Evolutionary conservation across 345 rosid species (phyloP).

Genomic region (Brassica nigra): DNA sequence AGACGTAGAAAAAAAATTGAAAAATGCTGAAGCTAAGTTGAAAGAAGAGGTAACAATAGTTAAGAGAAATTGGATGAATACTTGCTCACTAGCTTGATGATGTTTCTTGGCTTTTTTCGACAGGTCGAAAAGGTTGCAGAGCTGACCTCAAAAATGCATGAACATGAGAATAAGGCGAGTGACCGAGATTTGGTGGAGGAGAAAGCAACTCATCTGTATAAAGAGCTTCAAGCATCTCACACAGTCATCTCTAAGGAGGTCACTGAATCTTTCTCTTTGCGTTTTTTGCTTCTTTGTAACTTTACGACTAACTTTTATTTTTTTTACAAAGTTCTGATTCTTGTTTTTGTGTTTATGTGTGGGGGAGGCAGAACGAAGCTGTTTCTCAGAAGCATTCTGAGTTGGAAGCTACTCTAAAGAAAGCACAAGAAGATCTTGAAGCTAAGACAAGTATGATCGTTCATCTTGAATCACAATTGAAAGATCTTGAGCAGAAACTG

Average conservation of each 20-base stretch:
- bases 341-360: background rate
- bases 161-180: slow-evolving; percentile 42
- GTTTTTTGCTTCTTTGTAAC: background rate
- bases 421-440: slow-evolving; percentile 59
- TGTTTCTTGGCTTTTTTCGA: background rate
- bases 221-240: slow-evolving; percentile 51
- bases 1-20: background rate
- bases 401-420: slow-evolving; percentile 42
- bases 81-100: background rate
- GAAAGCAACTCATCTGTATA: slow-evolving; percentile 44
- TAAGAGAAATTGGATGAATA: background rate
- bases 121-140: slow-evolving; percentile 53
- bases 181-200: background rate
- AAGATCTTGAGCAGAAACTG: slow-evolving; percentile 49
- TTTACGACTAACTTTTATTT: background rate
- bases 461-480: slow-evolving; percentile 48
- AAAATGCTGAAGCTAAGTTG: slow-evolving; percentile 33
- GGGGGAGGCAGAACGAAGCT: slow-evolving; percentile 50
- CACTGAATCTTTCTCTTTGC: background rate
- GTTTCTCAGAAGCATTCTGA: slow-evolving; percentile 51
- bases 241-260: slow-evolving; percentile 48
- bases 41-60: slow-evolving; percentile 53
- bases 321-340: background rate
- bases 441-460: slow-evolving; percentile 50
- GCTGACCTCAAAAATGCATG: slow-evolving; percentile 50